These are phyloP conservation scores for Aspergillus sergii DNA, from an alignment of 2,329 filamentous ascomycete species.

Conservation along the genomic window DNA sequence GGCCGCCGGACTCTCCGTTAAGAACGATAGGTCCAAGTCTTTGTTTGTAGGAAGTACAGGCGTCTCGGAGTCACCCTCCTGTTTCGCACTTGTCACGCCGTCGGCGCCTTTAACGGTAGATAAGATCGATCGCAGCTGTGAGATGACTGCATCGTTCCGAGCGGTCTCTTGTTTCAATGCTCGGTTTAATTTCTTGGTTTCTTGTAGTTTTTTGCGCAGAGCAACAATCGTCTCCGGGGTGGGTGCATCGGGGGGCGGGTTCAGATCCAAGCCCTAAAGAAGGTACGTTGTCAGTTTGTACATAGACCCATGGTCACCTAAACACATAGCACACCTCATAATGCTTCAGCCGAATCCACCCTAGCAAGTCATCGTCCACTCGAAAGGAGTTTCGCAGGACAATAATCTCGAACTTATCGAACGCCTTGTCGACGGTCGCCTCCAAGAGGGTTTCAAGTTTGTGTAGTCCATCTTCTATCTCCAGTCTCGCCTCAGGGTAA, in stretches of 20 bases:
- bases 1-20: slow-evolving; percentile 54
- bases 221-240: slow-evolving; percentile 69
- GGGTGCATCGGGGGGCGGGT: slow-evolving; percentile 44
- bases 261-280: slow-evolving; percentile 41
- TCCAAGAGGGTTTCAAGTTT: slow-evolving; percentile 81
- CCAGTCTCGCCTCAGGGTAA: slow-evolving; percentile 59
- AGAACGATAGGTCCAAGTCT: slow-evolving; percentile 55
- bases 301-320: neutral
- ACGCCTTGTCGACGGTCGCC: slow-evolving; percentile 79
- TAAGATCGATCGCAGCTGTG: slow-evolving; percentile 63
- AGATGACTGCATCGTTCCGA: slow-evolving; percentile 72
- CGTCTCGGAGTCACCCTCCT: slow-evolving; percentile 17
- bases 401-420: slow-evolving; percentile 87
- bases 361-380: slow-evolving; percentile 69
- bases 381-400: slow-evolving; percentile 82
- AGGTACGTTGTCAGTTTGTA: neutral
- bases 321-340: slow-evolving; percentile 64
- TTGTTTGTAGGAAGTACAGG: slow-evolving; percentile 25
- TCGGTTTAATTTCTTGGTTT: slow-evolving; percentile 74
- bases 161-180: slow-evolving; percentile 70
- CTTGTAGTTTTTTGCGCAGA: slow-evolving; percentile 74
- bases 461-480: slow-evolving; percentile 87
- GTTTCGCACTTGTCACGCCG: slow-evolving; percentile 18
- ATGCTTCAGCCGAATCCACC: slow-evolving; percentile 80
- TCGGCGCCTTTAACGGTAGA: slow-evolving; percentile 32